Evolutionary conservation across 352 stramenopile genomes (phyloP), one percentile per base, ranked within the genome.

Genomic region (Phytophthora ohioensis): DNA sequence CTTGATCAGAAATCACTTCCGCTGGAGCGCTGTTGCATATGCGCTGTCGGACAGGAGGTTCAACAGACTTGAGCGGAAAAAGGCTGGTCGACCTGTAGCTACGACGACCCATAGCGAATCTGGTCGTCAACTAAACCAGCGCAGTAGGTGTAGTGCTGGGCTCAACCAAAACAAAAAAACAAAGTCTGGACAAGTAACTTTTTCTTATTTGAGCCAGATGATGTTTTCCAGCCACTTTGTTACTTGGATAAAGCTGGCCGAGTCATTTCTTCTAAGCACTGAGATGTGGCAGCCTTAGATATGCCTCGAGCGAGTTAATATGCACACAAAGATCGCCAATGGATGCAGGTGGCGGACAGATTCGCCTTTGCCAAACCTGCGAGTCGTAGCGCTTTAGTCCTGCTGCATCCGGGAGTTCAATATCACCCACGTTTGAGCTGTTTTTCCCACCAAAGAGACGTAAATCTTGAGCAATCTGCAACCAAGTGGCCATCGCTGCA

Each of bases 241-340:
- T 27, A 27, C 21, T 27, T 27, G 21, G 21, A 27, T 27, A 27
- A 27, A 27, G 21, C 21, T 2, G 21, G 21, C 21, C 21, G 21
- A 9, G 12, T 7, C 17, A 35, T 35, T 52, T 52, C 46, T 15
- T 43, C 34, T 83, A 92, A 13, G 64, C 76, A 30, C 78, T 79
- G 36, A 93, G 76, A 34, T 93, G 52, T n/a, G 67, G 41, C 35
- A 92, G 71, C n/a, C 80, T 78, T 11, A 89, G 59, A 42, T 81
- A 88, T 5, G 55, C 64, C 69, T 92, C 79, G 3, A 95, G 73
- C 13, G 80, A 80, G 13, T 76, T 81, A 53, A 92, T 84, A 54
- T 93, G 84, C 15, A 79, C 75, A 43, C 84, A 92, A 7, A 95
- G 64, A n/a, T 93, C 81, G 17, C 91, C 84, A 2, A 91, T 64